Base-by-base conservation (phyloP, 768 basidiomycete genomes). In the Naganishia friedmannii region DNA sequence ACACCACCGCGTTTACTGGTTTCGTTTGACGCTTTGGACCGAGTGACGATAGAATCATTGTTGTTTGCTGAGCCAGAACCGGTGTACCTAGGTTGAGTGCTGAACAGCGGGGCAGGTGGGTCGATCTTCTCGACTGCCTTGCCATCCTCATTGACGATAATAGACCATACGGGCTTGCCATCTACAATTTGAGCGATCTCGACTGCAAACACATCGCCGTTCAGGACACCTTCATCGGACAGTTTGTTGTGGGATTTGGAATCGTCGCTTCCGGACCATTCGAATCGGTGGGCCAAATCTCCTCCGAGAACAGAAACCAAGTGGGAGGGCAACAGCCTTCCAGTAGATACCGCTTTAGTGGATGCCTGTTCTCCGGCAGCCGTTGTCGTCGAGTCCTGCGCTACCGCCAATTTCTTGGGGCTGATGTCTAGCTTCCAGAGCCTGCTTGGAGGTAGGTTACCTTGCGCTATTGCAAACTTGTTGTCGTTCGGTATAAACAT, bases 191-290 rank as follows among this genome's bases (percentile, higher is more conserved):
- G 9, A 26, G 60, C 75, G 51, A 89, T 86, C 74, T 96, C 93
- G n/a, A 93, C 86, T 0, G 88, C 86, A 79, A 93, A 88, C 0
- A 84, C 82, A 76, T 93, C 91, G 29, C 86, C 88, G 48, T 74
- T 72, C 17, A 81, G 66, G 15, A 73, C 67, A n/a, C 56, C 68
- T 48, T 79, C 88, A 56, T 87, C 75, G 37, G 58, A 87, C 17
- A 91, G 79, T 0, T 42, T 55, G 23, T 71, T 70, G 85, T 85
- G 46, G 3, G 60, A 63, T 29, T 63, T 63, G 13, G 60, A 70
- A 42, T 48, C 72, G 48, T 48, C 87, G 78, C 53, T 84, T 84
- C 53, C 67, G 34, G 23, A 65, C 68, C 45, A 67, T 45, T 13
- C 42, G 45, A 46, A 68, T 51, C 26, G 48, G 51, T 63, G 60